Evolutionary conservation across 805 yeast genomes (phyloP).

Genomic region (Wickerhamomyces bovis): DNA sequence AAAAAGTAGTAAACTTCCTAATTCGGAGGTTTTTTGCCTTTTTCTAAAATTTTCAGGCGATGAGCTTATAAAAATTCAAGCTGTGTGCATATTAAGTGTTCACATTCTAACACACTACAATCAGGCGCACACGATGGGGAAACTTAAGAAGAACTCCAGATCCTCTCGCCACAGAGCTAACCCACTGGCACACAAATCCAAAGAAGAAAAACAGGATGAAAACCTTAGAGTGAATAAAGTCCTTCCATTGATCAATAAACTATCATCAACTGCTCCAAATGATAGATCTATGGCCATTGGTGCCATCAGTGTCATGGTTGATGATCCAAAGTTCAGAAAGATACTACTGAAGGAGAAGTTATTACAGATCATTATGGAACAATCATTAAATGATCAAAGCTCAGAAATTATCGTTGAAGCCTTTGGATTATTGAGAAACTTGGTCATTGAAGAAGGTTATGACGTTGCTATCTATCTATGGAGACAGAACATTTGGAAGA

Average conservation of each 20-base stretch:
- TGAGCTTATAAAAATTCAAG: constrained; percentile 1
- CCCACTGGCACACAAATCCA: constrained; percentile 27
- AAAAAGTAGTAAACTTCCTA: constrained; percentile 3
- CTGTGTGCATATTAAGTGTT: too few species aligned
- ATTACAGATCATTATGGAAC: constrained; percentile 55
- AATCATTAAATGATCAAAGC: constrained; percentile 57
- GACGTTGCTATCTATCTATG: constrained; percentile 70
- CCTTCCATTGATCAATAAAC: constrained; percentile 59
- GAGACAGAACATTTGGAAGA: constrained; percentile 72
- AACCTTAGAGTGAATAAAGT: constrained; percentile 48
- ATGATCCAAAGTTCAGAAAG: constrained; percentile 58
- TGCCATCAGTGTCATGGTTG: constrained; percentile 65
- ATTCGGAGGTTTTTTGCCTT: not conserved
- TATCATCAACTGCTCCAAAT: constrained; percentile 56
- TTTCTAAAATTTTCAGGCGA: constrained; percentile 1
- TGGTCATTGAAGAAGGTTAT: constrained; percentile 83
- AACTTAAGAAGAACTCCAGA: constrained; percentile 63
- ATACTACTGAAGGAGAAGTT: constrained; percentile 66
- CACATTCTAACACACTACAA: too few species aligned
- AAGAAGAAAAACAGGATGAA: constrained; percentile 42
- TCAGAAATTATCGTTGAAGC: constrained; percentile 77
- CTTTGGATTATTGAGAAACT: constrained; percentile 72
- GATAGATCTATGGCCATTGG: constrained; percentile 76
- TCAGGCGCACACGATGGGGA: constrained; percentile 50
- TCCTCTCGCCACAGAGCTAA: constrained; percentile 34